phyloP scores from a whole-genome alignment of 768 basidiomycete genomes.

The Trametes punicea region DNA sequence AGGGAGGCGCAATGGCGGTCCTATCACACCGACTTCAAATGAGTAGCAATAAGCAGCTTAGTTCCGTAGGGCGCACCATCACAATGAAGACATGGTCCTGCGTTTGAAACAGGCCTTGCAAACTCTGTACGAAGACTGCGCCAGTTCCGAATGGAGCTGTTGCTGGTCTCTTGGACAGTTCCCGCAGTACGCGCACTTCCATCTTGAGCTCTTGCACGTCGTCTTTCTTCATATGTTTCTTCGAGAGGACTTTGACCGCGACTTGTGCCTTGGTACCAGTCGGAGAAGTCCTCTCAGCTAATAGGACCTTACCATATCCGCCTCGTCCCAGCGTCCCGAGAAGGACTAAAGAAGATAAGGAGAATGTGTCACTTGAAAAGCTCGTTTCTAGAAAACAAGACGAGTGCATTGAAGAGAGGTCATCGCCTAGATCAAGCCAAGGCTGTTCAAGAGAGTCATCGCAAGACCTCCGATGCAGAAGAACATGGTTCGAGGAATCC shows the following conservation, averaged over 20 bases:
- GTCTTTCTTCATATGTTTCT: slow-evolving; percentile 5
- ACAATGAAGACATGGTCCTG: slow-evolving; percentile 13
- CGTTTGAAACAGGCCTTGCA: slow-evolving; percentile 7
- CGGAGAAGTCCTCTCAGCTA: neutral
- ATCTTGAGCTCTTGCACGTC: slow-evolving; percentile 12
- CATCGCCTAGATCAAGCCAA: slow-evolving; percentile 1
- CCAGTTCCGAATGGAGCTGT: neutral
- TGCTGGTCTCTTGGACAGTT: neutral
- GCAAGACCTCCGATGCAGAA: neutral
- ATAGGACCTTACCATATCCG: slow-evolving; percentile 19
- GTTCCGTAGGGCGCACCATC: neutral
- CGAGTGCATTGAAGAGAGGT: neutral
- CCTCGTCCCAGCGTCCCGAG: slow-evolving; percentile 17
- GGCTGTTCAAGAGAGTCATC: neutral
- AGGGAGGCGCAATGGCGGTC: slow-evolving; percentile 9
- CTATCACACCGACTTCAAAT: neutral
- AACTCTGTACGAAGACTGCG: slow-evolving; percentile 3
- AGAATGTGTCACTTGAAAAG: neutral
- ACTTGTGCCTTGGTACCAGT: neutral
- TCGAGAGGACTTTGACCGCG: slow-evolving; percentile 17
- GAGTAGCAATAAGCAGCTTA: neutral
- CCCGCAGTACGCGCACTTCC: slow-evolving; percentile 4
- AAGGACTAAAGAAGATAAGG: slow-evolving; percentile 1
- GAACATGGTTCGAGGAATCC: neutral
- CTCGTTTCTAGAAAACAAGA: neutral